Evolutionary conservation across 495 filamentous ascomycete species (phyloP).

Genomic region (Durotheca rogersii): DNA sequence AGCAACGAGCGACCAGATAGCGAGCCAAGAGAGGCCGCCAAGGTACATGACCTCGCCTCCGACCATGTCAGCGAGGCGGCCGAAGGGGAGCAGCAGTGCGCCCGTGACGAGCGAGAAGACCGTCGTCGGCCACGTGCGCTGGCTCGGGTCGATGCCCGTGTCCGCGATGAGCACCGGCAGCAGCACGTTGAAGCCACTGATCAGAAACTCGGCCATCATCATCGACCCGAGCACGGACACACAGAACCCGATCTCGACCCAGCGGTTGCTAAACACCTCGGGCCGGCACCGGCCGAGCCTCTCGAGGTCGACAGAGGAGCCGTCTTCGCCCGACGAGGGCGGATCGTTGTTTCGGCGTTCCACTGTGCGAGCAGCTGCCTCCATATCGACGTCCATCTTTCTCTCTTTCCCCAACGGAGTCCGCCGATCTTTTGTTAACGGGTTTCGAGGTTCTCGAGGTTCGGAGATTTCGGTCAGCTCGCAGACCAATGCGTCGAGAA

Average conservation of each 20-base stretch:
- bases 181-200: conserved; percentile 71
- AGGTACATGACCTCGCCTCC: conserved; percentile 67
- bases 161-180: conserved; percentile 60
- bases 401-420: neutral
- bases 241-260: conserved; percentile 15
- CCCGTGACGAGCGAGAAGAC: conserved; percentile 66
- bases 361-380: neutral
- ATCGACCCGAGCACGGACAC: conserved; percentile 2
- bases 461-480: no score
- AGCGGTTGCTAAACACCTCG: conserved; percentile 9
- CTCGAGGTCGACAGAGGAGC: conserved; percentile 10
- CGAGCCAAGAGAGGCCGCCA: conserved; percentile 62
- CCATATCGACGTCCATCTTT: neutral
- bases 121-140: conserved; percentile 67
- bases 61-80: conserved; percentile 67
- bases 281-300: conserved; percentile 11
- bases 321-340: no score
- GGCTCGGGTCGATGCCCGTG: conserved; percentile 58
- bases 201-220: conserved; percentile 56
- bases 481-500: no score
- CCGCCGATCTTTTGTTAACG: neutral
- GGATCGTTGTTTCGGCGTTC: neutral
- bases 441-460: no score
- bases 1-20: conserved; percentile 61
- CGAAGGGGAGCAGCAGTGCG: conserved; percentile 67